phyloP scores from a whole-genome alignment of 2,329 filamentous ascomycete species.

The Colletotrichum sublineola region DNA sequence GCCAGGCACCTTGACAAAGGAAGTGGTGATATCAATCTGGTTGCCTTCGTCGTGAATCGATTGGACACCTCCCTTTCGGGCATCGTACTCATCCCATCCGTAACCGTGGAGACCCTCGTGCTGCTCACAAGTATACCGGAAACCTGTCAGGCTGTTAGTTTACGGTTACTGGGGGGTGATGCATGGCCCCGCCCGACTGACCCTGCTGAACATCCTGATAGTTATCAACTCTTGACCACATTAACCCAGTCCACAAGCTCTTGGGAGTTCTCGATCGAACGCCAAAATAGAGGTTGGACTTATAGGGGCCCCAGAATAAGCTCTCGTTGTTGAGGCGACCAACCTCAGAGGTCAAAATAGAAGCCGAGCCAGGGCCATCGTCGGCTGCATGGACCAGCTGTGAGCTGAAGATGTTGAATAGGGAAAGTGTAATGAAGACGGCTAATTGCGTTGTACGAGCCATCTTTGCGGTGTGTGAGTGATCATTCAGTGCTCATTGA shows the following conservation, averaged over 20 bases:
- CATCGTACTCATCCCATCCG: conserved; percentile 98
- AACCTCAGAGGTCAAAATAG: conserved; percentile 63
- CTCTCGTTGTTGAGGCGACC: conserved; percentile 79
- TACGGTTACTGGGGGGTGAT: neutral
- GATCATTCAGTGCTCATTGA: conserved; percentile 33
- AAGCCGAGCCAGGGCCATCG: conserved; percentile 42
- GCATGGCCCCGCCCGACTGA: conserved; percentile 56
- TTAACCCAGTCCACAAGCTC: conserved; percentile 83
- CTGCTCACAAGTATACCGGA: conserved; percentile 96
- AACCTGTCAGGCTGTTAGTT: conserved; percentile 66
- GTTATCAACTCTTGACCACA: conserved; percentile 90
- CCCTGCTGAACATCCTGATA: conserved; percentile 82
- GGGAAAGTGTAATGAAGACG: conserved; percentile 46
- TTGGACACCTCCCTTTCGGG: conserved; percentile 86
- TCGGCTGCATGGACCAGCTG: conserved; percentile 42
- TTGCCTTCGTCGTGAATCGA: conserved; percentile 93
- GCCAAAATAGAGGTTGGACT: conserved; percentile 94
- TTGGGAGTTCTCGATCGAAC: conserved; percentile 85
- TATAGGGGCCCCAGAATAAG: conserved; percentile 95
- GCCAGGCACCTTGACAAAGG: conserved; percentile 93
- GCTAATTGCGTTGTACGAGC: conserved; percentile 47
- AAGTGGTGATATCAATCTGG: conserved; percentile 89
- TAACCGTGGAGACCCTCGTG: conserved; percentile 94
- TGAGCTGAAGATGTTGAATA: conserved; percentile 44
- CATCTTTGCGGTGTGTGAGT: conserved; percentile 42